phyloP scores from a whole-genome alignment of 129 eudicot species.

The Flaveria sonorensis region DNA sequence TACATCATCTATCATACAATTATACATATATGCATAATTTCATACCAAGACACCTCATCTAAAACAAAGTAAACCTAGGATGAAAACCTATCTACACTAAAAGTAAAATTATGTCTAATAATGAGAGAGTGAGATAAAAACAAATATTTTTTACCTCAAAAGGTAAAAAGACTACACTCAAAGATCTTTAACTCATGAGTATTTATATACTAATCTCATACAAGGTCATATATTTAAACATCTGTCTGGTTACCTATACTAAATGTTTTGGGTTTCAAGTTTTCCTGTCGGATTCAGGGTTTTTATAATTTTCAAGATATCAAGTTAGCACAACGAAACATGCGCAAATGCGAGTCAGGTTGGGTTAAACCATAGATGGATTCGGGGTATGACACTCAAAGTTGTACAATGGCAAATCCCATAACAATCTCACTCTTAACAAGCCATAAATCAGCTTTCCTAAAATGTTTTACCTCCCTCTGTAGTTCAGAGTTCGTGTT shows the following conservation, averaged over 20 bases:
- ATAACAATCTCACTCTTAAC: constrained; percentile 43
- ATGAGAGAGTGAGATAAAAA: too few relatives aligned
- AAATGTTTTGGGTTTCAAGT: too few relatives aligned
- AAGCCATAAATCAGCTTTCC: constrained; percentile 39
- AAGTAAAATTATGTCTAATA: too few relatives aligned
- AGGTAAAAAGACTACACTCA: too few relatives aligned
- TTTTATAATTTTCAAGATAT: constrained; percentile 34
- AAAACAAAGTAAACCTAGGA: not conserved
- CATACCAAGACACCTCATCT: not conserved
- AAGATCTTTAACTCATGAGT: too few relatives aligned
- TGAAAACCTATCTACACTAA: not conserved
- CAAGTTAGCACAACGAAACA: constrained; percentile 28
- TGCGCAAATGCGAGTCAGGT: constrained; percentile 18
- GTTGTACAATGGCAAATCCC: constrained; percentile 55
- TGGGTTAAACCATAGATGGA: constrained; percentile 23
- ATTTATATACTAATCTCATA: too few relatives aligned
- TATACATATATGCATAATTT: not conserved
- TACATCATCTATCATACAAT: not conserved
- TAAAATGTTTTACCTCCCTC: constrained; percentile 45
- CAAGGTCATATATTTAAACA: too few relatives aligned
- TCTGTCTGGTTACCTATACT: too few relatives aligned
- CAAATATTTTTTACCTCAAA: too few relatives aligned
- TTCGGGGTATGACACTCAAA: constrained; percentile 40
- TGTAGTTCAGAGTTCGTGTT: constrained; percentile 46
- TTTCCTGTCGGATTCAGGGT: not conserved